Percentiles rank a stretch among this genome's conserved stretches.
These are phyloP conservation scores for Fusarium tanahbumbuense DNA, from an alignment of 2,329 filamentous ascomycete genomes.

Conservation along the genomic window DNA sequence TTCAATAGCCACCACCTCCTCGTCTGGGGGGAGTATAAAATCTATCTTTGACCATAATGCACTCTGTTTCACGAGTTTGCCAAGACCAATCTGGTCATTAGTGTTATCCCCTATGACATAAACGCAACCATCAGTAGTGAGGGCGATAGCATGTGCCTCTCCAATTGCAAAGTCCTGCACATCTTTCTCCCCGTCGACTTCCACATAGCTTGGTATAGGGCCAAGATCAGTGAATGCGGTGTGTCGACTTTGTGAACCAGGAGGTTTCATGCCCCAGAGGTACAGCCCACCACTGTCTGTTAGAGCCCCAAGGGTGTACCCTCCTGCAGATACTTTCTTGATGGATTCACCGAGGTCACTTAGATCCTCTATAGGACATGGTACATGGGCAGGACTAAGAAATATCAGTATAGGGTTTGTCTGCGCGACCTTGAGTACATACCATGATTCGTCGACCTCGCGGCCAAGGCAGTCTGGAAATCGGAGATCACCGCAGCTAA, in stretches of 20 bases:
- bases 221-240: slow-evolving; percentile 49
- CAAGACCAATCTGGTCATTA: slow-evolving; percentile 70
- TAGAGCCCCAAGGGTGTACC: slow-evolving; percentile 68
- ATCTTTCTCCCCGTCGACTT: slow-evolving; percentile 61
- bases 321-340: slow-evolving; percentile 64
- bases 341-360: slow-evolving; percentile 64
- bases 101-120: slow-evolving; percentile 67
- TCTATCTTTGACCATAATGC: slow-evolving; percentile 54
- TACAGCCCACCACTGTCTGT: slow-evolving; percentile 70
- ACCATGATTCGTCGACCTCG: slow-evolving; percentile 54
- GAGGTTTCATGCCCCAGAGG: slow-evolving; percentile 63
- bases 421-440: neutral
- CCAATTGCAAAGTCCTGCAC: slow-evolving; percentile 69
- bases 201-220: slow-evolving; percentile 56
- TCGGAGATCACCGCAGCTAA: slow-evolving; percentile 68
- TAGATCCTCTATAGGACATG: slow-evolving; percentile 61
- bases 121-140: slow-evolving; percentile 62
- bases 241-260: slow-evolving; percentile 47
- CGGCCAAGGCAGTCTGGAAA: slow-evolving; percentile 69
- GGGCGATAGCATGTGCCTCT: slow-evolving; percentile 66
- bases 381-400: slow-evolving; percentile 58
- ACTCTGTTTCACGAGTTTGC: slow-evolving; percentile 19
- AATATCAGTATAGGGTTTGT: slow-evolving; percentile 12
- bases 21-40: slow-evolving; percentile 44
- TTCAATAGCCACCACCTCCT: slow-evolving; percentile 55